phyloP scores from a whole-genome alignment of 805 yeast genomes.

The Yarrowia phangngaensis region DNA sequence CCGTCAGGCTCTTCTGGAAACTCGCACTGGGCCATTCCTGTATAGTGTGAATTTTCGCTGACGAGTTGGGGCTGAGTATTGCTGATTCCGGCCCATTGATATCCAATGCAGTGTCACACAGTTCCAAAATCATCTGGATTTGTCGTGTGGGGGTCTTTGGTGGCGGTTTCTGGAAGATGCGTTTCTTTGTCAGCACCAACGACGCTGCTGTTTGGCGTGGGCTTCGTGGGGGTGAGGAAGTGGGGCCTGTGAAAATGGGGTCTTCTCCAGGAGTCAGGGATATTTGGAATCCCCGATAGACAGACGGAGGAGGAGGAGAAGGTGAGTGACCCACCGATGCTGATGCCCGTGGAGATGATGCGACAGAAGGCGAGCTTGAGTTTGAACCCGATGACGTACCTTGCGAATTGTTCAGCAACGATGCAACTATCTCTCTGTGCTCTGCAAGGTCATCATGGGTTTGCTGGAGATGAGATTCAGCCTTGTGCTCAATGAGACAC shows the following conservation, averaged over 20 bases:
- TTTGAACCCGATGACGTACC: not conserved
- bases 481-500: constrained; percentile 79
- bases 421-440: constrained; percentile 52
- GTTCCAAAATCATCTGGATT: constrained; percentile 51
- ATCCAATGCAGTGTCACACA: constrained; percentile 69
- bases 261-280: constrained; percentile 14
- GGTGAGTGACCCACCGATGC: constrained; percentile 7
- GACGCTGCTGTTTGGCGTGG: constrained; percentile 19
- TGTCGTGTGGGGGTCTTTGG: constrained; percentile 44
- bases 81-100: constrained; percentile 64
- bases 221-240: constrained; percentile 28
- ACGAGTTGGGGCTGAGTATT: constrained; percentile 6
- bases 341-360: constrained; percentile 15
- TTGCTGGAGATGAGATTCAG: constrained; percentile 68
- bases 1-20: constrained; percentile 7
- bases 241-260: constrained; percentile 6
- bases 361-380: not conserved
- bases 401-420: constrained; percentile 38
- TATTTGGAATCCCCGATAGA: constrained; percentile 8
- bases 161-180: constrained; percentile 34
- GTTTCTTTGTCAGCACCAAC: constrained; percentile 30
- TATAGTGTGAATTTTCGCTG: constrained; percentile 13
- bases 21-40: constrained; percentile 26
- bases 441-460: constrained; percentile 75
- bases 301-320: constrained; percentile 12